phyloP scores from a whole-genome alignment of 2,329 filamentous ascomycete genomes.

The Hysterium pulicare region DNA sequence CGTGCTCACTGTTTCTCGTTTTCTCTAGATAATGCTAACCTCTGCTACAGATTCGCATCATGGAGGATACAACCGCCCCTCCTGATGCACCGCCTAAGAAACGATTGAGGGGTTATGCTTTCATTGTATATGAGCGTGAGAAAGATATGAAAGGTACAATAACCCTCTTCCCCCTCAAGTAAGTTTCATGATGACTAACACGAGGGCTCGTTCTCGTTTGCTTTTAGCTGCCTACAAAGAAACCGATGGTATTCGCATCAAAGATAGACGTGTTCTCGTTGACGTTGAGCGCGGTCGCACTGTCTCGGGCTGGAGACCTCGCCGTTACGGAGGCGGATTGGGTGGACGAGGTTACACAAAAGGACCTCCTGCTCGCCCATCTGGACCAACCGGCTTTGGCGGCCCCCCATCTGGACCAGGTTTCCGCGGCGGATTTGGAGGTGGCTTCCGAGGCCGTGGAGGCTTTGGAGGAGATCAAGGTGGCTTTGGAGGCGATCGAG shows the following conservation, averaged over 20 bases:
- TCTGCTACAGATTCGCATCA: constrained; percentile 70
- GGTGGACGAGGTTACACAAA: constrained; percentile 93
- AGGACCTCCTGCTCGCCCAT: constrained; percentile 67
- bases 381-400: constrained; percentile 58
- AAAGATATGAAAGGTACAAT: constrained; percentile 98
- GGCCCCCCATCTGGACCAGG: constrained; percentile 54
- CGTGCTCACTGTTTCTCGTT: constrained; percentile 30
- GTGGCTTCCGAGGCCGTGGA: constrained; percentile 54
- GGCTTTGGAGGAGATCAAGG: constrained; percentile 52
- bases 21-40: constrained; percentile 6
- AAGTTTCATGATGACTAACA: constrained; percentile 55
- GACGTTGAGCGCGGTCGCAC: constrained; percentile 96
- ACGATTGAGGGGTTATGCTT: constrained; percentile 89
- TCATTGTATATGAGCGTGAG: constrained; percentile 94
- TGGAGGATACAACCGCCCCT: constrained; percentile 71
- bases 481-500: constrained; percentile 48
- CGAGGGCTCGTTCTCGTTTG: constrained; percentile 58
- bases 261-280: constrained; percentile 85
- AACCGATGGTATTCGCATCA: constrained; percentile 86
- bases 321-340: constrained; percentile 85
- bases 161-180: constrained; percentile 34
- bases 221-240: constrained; percentile 85
- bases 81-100: constrained; percentile 53
- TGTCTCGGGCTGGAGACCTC: constrained; percentile 88
- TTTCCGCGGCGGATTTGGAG: constrained; percentile 46